Base-by-base conservation (phyloP, 345 rosid species). In the Salix viminalis region DNA sequence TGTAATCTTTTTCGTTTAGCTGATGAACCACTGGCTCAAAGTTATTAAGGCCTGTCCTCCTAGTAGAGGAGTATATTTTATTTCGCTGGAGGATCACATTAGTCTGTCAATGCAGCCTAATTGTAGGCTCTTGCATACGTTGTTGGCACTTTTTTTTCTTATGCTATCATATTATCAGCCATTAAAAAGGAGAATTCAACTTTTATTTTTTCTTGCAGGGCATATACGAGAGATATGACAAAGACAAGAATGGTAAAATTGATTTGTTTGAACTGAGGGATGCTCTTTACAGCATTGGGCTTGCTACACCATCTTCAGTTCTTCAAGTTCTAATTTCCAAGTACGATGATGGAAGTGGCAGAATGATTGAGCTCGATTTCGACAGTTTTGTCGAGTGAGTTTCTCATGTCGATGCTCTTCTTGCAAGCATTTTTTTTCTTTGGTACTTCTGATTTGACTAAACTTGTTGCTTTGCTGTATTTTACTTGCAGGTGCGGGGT, bases 301-400 rank as follows among this genome's bases (percentile, higher is more conserved):
- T 84, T 73, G 85, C 85, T 69, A 74, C 88, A 67, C 97, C 95
- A 18, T 79, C 94, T 73, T 84, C 94, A 19, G 89, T 92, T 61
- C 90, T 88, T 65, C 85, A 87, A 64, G 76, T 89, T 75, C 75
- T 91, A 66, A 74, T 83, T 14, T 78, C 92, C 67, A 87, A 85
- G 80, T 89, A 86, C 64, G 87, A 87, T 62, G 85, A 85, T 72
- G 84, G 86, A 75, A 89, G 86, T 75, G 84, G 89, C 42, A 50
- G 79, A 36, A 79, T 32, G 75, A 79, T 75, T 21, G 89, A 88
- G 65, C 92, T 92, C 62, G 76, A 78, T 80, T 91, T 91, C 6
- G 90, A 89, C 72, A 84, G 87, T 44, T 92, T 91, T 69, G 85
- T 91, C 41, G 91, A 91, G 97, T 90, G 84, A 84, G 91, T 76